Percentiles rank a stretch among this genome's conserved stretches.
These are phyloP conservation scores for Fallopia convolvulus DNA, from an alignment of 148 eudicot species.

Conservation along the genomic window DNA sequence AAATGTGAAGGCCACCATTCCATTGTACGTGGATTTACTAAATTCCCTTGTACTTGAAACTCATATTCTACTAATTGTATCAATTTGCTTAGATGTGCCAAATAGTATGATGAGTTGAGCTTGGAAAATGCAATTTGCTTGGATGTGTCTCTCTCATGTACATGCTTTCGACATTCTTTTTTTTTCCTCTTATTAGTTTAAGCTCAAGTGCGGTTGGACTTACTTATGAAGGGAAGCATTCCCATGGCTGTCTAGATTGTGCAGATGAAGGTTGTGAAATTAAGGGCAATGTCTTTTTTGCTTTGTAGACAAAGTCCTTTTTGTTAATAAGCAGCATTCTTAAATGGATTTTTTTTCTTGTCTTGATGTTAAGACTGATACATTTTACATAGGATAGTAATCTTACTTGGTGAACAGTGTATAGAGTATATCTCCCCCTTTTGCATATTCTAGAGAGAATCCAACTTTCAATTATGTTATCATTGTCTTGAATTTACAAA, in stretches of 20 bases:
- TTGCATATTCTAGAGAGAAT: neutral
- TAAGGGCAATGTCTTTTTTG: neutral
- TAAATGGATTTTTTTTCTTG: neutral
- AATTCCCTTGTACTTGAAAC: no score
- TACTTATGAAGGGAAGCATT: neutral
- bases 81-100: neutral
- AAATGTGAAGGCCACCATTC: no score
- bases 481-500: neutral
- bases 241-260: slow-evolving; percentile 2
- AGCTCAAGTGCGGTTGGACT: neutral
- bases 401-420: slow-evolving; percentile 4
- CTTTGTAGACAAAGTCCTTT: neutral
- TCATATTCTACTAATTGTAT: no score
- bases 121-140: neutral
- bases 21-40: no score
- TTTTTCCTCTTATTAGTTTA: neutral
- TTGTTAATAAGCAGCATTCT: neutral
- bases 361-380: neutral
- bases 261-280: slow-evolving; percentile 8
- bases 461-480: neutral
- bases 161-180: neutral
- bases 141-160: neutral
- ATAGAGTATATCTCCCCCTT: neutral
- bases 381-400: slow-evolving; percentile 4
- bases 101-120: neutral